Base-by-base conservation (phyloP, 2,329 filamentous ascomycete species). In the Aspergillus ustus region DNA sequence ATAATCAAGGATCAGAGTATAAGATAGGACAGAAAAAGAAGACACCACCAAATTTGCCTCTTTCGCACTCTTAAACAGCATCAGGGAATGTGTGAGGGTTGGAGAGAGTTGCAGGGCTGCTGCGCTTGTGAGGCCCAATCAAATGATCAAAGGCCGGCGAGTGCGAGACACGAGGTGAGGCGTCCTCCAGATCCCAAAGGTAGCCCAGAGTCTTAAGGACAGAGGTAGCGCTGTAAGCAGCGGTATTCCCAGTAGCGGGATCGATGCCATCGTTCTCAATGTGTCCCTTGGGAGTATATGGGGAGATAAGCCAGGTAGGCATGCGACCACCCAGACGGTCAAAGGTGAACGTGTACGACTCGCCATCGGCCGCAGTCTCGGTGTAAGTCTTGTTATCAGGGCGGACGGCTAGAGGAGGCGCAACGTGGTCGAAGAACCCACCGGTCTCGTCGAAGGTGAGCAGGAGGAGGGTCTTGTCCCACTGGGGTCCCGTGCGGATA, bases 401-500 rank as follows among this genome's bases (percentile, higher is more conserved):
- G 7, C 69, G 67, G 7, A 63, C 59, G 19, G 73, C 75, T 15
- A 72, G 66, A 7, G 73, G 74, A 1, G 75, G 73, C 7, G 67
- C 65, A 13, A 77, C 74, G 63, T 77, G 75, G 67, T 77, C 75
- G 52, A 73, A 70, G 67, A 77, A 77, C 19, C 75, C 75, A 29
- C 74, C 73, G 4, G 69, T 75, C 66, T 77, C 75, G 45, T 76
- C 75, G 54, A 75, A 78, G 25, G 73, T 77, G 11, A 77, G 61
- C 56, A 78, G 68, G 57, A 75, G 70, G 28, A 77, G 68, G 9
- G 73, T 75, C 50, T 75, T 57, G 2, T 75, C 64, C 75, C 75
- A 77, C 52, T 76, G 71, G 0, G 72, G 72, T 4, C 72, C 68
- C 19, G 68, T 63, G 50, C 74, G 73, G 51, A 77, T 61, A 7